Conservation (phyloP, 2,329 filamentous ascomycete genomes). For the Grosmannia clavigera region DNA sequence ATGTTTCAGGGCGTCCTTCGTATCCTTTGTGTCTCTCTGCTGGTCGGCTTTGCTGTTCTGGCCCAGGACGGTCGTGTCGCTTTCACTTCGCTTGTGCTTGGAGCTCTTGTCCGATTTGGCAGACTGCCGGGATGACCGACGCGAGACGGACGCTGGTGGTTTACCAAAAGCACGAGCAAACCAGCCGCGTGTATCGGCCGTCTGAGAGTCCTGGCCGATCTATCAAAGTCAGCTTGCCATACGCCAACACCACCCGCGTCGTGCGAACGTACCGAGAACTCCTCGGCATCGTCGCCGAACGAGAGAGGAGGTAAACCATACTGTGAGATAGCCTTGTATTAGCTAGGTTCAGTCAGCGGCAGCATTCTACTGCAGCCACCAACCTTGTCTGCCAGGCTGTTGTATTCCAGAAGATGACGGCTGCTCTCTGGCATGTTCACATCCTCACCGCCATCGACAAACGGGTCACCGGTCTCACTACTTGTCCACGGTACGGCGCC, state of each 20-base stretch:
- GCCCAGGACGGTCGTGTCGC: conserved; percentile 38
- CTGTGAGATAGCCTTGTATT: conserved; percentile 21
- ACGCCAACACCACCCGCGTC: no score
- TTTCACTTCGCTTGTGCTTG: neutral
- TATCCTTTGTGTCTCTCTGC: conserved; percentile 27
- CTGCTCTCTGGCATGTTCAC: conserved; percentile 26
- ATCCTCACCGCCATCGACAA: conserved; percentile 36
- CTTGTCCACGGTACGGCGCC: conserved; percentile 45
- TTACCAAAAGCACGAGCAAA: conserved; percentile 21
- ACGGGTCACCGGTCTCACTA: conserved; percentile 29
- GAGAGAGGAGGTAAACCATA: conserved; percentile 36
- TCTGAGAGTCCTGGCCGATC: conserved; percentile 2
- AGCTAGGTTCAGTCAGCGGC: neutral
- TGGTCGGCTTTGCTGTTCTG: conserved; percentile 19
- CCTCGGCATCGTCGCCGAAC: conserved; percentile 20
- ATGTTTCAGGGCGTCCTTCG: conserved; percentile 26
- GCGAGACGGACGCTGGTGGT: conserved; percentile 13
- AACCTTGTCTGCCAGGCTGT: conserved; percentile 46
- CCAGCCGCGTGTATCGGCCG: conserved; percentile 16
- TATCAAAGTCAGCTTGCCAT: conserved; percentile 4
- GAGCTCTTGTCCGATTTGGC: conserved; percentile 9
- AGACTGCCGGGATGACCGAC: conserved; percentile 11
- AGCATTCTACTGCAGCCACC: neutral
- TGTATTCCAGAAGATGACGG: conserved; percentile 44
- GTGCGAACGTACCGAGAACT: neutral